Base-by-base conservation (phyloP, 2,329 filamentous ascomycete species). In the Sporothrix variecibatus region DNA sequence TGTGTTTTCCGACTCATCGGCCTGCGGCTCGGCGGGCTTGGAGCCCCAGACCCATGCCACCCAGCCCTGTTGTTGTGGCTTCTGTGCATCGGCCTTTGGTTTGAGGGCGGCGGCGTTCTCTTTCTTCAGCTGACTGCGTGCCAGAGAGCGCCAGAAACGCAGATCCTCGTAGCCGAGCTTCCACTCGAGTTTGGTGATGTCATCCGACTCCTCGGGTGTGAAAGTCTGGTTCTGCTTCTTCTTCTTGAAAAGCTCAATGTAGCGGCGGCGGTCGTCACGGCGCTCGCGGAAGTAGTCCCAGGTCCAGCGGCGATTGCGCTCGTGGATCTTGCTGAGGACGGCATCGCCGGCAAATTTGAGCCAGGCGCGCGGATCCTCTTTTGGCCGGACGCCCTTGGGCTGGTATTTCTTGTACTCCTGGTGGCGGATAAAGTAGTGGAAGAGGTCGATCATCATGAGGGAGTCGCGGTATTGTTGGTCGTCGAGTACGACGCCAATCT, bases 381-480 rank as follows among this genome's bases (percentile, higher is more conserved):
- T 97, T 0, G 94, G 93, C 0, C 89, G 88, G 74, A 91, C 88
- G 0, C 87, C 91, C 80, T 97, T 96, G 3, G 96, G 96, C 79
- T 97, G 94, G 74, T 94, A 87, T 78, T 92, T 95, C 81, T 97
- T 97, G 85, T 98, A 98, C 81, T 99, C 95, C 81, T 98, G 96
- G 78, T 99, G 96, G 43, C 95, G 92, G 78, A 98, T 93, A 82
- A 98, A 99, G 83, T 97, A 98, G 82, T 99, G 96, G 85, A 99
- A 99, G 2, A 98, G 86, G 81, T 99, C 96, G 1, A 98, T 93
- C 86, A 99, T 93, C 96, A 99, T 99, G 74, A 99, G 85, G 5
- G 92, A 94, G 83, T 99, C 96, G 40, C 97, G 93, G 81, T 99
- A 99, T 81, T 99, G 96, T 77, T 98, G 90, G 77, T 99, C 95